These are phyloP conservation scores for Stenocarpella maydis DNA, from an alignment of 2,329 filamentous ascomycete genomes.

Conservation along the genomic window DNA sequence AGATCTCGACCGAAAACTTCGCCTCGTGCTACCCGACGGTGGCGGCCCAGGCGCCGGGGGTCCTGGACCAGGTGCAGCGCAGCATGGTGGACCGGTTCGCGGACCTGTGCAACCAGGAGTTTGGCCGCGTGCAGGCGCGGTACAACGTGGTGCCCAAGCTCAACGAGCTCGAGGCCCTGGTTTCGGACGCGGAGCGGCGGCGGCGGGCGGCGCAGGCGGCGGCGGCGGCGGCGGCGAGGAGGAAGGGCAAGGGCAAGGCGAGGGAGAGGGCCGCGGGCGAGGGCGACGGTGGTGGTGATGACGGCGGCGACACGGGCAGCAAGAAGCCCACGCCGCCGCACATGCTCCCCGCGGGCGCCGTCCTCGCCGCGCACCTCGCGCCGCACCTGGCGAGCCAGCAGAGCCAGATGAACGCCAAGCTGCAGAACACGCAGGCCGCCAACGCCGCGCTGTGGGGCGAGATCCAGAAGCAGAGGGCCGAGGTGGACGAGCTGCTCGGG, in stretches of 20 bases:
- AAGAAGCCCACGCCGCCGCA: conserved; percentile 52
- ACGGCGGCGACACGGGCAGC: background rate
- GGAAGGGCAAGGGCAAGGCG: conserved; percentile 1
- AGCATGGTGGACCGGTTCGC: conserved; percentile 66
- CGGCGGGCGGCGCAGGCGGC: conserved; percentile 12
- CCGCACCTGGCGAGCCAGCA: conserved; percentile 62
- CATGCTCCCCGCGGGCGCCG: conserved; percentile 58
- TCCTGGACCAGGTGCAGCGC: conserved; percentile 62
- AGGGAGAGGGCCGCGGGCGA: background rate
- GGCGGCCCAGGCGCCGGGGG: conserved; percentile 57
- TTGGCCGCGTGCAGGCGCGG: conserved; percentile 60
- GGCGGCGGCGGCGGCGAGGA: background rate
- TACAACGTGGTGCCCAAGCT: conserved; percentile 64
- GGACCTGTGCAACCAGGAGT: conserved; percentile 65
- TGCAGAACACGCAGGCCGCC: conserved; percentile 64
- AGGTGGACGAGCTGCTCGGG: conserved; percentile 60
- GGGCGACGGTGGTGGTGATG: background rate
- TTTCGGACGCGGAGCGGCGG: conserved; percentile 57
- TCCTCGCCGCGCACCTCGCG: conserved; percentile 64
- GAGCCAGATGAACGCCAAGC: conserved; percentile 62
- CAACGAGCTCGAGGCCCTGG: conserved; percentile 66
- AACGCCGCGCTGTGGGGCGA: conserved; percentile 63
- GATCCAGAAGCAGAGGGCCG: conserved; percentile 61
- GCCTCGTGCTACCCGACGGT: conserved; percentile 69
- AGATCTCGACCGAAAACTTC: conserved; percentile 65